Evolutionary conservation across 257 asterid genomes (phyloP).

Genomic region (Jacaranda mimosifolia): DNA sequence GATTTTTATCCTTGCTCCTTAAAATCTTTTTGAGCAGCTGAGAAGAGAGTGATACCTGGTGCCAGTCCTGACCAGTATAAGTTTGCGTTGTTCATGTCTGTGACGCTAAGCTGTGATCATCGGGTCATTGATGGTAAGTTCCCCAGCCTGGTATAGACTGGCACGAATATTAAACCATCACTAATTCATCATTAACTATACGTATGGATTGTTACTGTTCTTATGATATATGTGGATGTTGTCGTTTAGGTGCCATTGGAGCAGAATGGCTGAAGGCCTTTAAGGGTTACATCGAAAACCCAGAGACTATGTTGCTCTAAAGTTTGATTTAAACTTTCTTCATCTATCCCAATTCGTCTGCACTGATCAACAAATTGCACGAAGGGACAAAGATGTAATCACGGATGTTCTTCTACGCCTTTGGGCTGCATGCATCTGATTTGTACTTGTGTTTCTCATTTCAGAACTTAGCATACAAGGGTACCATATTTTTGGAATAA

Average conservation of each 20-base stretch:
- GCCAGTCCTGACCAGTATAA: conserved; percentile 72
- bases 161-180: background rate
- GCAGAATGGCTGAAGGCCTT: conserved; percentile 99
- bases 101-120: conserved; percentile 95
- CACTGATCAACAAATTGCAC: conserved; percentile 32
- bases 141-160: background rate
- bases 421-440: conserved; percentile 20
- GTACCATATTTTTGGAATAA: conserved; percentile 48
- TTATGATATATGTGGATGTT: conserved; percentile 29
- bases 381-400: conserved; percentile 6
- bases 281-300: conserved; percentile 94
- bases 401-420: conserved; percentile 32
- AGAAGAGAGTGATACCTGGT: conserved; percentile 86
- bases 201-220: conserved; percentile 7
- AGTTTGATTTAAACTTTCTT: conserved; percentile 23
- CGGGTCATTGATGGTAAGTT: conserved; percentile 94
- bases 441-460: conserved; percentile 38
- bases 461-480: conserved; percentile 24
- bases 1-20: conserved; percentile 7
- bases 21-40: conserved; percentile 67
- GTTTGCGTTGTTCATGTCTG: conserved; percentile 76
- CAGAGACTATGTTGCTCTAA: conserved; percentile 89
- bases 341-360: conserved; percentile 22
- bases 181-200: background rate
- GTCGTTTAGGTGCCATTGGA: conserved; percentile 84